These are phyloP conservation scores for Thraustochytrium striatum DNA, from an alignment of 352 stramenopile species.

Conservation along the genomic window DNA sequence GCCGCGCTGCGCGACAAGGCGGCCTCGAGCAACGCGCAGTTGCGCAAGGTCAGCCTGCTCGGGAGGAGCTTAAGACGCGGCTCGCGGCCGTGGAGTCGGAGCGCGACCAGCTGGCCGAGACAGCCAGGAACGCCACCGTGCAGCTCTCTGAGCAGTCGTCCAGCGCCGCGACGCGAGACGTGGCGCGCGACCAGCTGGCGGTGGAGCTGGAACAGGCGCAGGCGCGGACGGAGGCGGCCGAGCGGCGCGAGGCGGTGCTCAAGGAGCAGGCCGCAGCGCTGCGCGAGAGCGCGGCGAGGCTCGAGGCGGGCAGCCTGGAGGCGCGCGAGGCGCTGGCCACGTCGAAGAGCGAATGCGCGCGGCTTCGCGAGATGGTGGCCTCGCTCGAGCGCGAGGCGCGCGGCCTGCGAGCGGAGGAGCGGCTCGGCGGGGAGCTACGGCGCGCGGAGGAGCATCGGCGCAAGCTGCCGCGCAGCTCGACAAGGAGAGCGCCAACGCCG, in stretches of 20 bases:
- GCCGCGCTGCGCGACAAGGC: background rate
- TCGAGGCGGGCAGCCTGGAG: background rate
- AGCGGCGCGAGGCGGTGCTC: slow-evolving; percentile 2
- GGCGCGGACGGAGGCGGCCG: background rate
- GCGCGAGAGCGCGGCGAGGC: background rate
- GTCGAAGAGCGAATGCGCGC: background rate
- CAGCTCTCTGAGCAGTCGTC: slow-evolving; percentile 10
- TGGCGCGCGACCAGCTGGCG: background rate
- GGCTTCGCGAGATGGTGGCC: background rate
- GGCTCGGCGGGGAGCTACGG: background rate
- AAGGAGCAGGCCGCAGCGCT: background rate
- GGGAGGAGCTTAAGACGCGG: slow-evolving; percentile 3
- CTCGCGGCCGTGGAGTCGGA: slow-evolving; percentile 8
- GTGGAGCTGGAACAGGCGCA: background rate
- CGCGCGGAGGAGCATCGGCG: background rate
- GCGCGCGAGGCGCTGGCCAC: background rate
- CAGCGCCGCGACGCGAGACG: background rate
- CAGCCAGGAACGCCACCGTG: background rate
- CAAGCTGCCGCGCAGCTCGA: slow-evolving; percentile 29
- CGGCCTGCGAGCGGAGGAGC: background rate
- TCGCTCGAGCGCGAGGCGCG: slow-evolving; percentile 2
- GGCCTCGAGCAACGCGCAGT: background rate
- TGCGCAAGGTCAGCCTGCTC: background rate
- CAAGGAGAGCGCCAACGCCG: background rate
- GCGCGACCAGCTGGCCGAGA: slow-evolving; percentile 1